Evolutionary conservation across 169 alveolate genomes (phyloP).

Genomic region (Miamiensis avidus): DNA sequence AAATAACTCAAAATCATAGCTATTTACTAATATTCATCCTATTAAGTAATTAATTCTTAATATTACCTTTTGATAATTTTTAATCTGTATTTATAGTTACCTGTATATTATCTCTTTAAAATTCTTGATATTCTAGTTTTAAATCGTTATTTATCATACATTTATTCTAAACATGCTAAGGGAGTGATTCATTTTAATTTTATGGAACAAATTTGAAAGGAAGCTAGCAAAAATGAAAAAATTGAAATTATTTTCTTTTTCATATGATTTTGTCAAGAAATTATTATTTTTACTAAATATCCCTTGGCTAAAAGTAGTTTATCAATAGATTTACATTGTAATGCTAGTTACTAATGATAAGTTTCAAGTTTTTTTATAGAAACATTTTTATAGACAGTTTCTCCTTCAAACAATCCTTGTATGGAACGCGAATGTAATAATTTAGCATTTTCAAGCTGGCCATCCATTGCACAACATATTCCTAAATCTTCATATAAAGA

Average conservation of each 20-base stretch:
- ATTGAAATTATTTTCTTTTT: too few species aligned
- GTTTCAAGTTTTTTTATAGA: background rate
- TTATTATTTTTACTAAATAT: background rate
- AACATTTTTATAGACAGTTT: background rate
- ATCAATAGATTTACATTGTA: background rate
- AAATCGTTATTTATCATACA: background rate
- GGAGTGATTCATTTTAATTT: background rate
- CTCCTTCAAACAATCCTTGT: background rate
- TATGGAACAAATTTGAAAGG: background rate
- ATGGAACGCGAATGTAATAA: background rate
- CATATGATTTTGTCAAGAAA: background rate
- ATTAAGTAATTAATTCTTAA: too few species aligned
- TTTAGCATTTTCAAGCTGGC: background rate
- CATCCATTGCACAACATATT: background rate
- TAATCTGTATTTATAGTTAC: background rate
- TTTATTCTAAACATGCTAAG: background rate
- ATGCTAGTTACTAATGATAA: background rate
- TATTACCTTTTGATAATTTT: too few species aligned
- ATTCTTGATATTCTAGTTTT: background rate
- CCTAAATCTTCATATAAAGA: background rate
- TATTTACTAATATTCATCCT: too few species aligned
- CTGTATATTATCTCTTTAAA: background rate
- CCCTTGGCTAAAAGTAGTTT: too few species aligned
- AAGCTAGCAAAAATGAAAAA: background rate
- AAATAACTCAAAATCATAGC: too few species aligned